Percentiles rank a stretch among this genome's conserved stretches.
phyloP scores from a whole-genome alignment of 495 filamentous ascomycete genomes.

The Aspergillus olivimuriae region DNA sequence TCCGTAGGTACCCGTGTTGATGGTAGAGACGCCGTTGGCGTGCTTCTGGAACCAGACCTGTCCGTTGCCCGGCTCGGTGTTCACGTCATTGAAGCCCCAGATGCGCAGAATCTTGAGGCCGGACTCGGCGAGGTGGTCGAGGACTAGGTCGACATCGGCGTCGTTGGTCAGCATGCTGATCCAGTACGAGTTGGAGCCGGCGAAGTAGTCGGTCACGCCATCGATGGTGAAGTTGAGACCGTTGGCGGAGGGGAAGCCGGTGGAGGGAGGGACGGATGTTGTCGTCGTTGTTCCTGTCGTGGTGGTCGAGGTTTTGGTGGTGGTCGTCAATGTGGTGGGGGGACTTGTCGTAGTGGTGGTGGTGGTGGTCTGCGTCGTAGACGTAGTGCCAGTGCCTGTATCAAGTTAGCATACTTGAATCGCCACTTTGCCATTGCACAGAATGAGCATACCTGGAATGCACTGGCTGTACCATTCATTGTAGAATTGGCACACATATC shows the following conservation, averaged over 20 bases:
- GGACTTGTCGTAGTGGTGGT: constrained; percentile 9
- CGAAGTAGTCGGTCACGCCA: constrained; percentile 54
- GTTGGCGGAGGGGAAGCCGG: constrained; percentile 41
- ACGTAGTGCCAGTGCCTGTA: not conserved
- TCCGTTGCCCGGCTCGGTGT: constrained; percentile 34
- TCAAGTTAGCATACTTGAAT: not conserved
- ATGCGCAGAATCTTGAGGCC: constrained; percentile 63
- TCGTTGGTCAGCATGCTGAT: constrained; percentile 60
- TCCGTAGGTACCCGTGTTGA: constrained; percentile 63
- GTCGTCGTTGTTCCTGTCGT: not conserved
- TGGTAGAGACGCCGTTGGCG: constrained; percentile 45
- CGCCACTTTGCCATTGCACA: not conserved
- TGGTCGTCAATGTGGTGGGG: constrained; percentile 5
- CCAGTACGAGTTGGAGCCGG: constrained; percentile 75
- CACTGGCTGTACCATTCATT: constrained; percentile 38
- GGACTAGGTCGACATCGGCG: constrained; percentile 55
- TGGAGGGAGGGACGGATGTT: not conserved
- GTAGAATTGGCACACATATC: constrained; percentile 24
- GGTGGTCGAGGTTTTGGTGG: constrained; percentile 3
- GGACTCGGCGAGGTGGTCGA: constrained; percentile 41
- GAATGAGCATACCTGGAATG: constrained; percentile 16
- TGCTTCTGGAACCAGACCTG: constrained; percentile 57
- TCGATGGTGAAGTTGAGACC: constrained; percentile 57
- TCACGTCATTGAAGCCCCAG: constrained; percentile 69
- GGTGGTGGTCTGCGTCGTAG: constrained; percentile 6